Conservation (phyloP, 1,284 basidiomycete species). For the Tylopilus orsonianus region DNA sequence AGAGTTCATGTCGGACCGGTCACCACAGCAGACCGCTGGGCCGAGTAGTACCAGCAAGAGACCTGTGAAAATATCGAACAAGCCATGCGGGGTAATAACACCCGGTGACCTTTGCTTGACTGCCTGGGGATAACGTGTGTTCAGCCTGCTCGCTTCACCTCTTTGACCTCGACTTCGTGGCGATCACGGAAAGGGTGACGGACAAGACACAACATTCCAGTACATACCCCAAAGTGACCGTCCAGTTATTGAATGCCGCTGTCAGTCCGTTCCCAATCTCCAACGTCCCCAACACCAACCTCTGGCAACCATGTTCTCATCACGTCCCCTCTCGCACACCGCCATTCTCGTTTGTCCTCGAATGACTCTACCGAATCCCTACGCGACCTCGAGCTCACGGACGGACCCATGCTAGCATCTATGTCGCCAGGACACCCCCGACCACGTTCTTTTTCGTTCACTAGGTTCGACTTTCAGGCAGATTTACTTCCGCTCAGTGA, state of each 20-base stretch:
- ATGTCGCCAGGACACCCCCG: constrained; percentile 33
- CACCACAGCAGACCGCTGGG: no score
- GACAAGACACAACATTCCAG: no score
- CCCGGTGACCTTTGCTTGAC: no score
- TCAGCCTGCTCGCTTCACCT: not conserved
- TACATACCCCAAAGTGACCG: no score
- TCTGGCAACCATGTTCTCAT: constrained; percentile 34
- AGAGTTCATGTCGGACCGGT: not conserved
- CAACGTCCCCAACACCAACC: constrained; percentile 15
- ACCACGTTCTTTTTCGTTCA: constrained; percentile 65
- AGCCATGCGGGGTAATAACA: no score
- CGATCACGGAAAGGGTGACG: no score
- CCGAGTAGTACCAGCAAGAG: no score
- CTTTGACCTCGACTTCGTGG: no score
- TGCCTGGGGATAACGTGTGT: no score
- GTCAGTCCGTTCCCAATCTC: constrained; percentile 19
- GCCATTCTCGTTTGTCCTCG: constrained; percentile 38
- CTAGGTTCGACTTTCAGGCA: constrained; percentile 76
- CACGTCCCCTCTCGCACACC: constrained; percentile 42
- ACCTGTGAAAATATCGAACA: no score
- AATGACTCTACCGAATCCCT: constrained; percentile 71
- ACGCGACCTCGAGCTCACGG: constrained; percentile 72
- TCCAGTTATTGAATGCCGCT: constrained; percentile 24
- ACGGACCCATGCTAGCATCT: constrained; percentile 48
- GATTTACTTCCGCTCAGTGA: constrained; percentile 75